phyloP scores from a whole-genome alignment of 192 early-diverging fungal genomes.

The Coemansia nantahalensis region DNA sequence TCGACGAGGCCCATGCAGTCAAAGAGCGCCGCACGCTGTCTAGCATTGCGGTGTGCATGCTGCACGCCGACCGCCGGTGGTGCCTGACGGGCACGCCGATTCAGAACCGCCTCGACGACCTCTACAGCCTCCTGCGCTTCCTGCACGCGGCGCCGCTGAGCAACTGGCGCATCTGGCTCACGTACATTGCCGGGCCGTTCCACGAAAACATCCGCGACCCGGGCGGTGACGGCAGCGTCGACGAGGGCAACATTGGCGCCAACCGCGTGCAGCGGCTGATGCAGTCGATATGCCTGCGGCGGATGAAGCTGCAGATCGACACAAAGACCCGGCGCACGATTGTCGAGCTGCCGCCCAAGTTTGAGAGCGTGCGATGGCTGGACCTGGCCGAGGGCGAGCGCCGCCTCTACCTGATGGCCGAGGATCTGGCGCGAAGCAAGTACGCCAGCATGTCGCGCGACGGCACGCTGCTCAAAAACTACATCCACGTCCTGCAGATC shows the following conservation, averaged over 20 bases:
- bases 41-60: conserved; percentile 66
- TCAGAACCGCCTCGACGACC: conserved; percentile 79
- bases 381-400: conserved; percentile 63
- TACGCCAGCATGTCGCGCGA: conserved; percentile 58
- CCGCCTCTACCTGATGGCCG: conserved; percentile 67
- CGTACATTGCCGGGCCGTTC: conserved; percentile 74
- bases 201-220: conserved; percentile 54
- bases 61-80: conserved; percentile 76
- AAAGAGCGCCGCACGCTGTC: conserved; percentile 76
- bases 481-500: conserved; percentile 60
- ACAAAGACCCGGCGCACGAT: conserved; percentile 70
- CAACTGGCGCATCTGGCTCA: conserved; percentile 72
- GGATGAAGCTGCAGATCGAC: conserved; percentile 80
- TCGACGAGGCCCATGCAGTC: conserved; percentile 95
- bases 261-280: conserved; percentile 48
- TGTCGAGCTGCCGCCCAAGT: conserved; percentile 69
- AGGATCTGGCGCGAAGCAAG: conserved; percentile 63
- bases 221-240: conserved; percentile 4
- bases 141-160: conserved; percentile 69
- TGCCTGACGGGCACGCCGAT: conserved; percentile 94
- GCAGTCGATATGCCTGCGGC: conserved; percentile 62
- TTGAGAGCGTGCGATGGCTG: conserved; percentile 60
- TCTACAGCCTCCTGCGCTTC: conserved; percentile 83
- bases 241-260: conserved; percentile 38
- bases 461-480: conserved; percentile 66